Evolutionary conservation across 495 filamentous ascomycete genomes (phyloP).

Genomic region (Penicillium pulvis): DNA sequence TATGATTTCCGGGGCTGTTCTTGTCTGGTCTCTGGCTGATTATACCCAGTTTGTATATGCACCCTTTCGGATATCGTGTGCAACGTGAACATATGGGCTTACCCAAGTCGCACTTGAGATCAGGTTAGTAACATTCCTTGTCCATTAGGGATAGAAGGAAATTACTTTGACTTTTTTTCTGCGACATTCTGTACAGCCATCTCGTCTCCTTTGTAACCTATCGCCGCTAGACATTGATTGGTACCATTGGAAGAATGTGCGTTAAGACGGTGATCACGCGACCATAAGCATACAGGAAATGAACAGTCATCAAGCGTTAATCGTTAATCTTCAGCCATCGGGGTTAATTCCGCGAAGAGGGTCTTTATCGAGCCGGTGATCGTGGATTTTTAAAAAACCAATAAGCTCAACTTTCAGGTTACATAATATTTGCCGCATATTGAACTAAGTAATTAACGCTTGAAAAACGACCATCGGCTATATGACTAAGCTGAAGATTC

Average conservation of each 20-base stretch:
- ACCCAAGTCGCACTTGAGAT: constrained; percentile 30
- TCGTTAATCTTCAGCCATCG: not conserved
- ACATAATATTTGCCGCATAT: not conserved
- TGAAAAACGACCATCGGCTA: not conserved
- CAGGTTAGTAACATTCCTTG: not conserved
- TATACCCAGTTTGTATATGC: constrained; percentile 28
- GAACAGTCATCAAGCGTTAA: not conserved
- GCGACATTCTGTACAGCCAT: constrained; percentile 38
- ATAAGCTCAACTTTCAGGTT: not conserved
- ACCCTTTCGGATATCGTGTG: constrained; percentile 30
- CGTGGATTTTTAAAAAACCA: too few species aligned
- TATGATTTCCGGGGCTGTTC: not conserved
- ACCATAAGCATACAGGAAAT: not conserved
- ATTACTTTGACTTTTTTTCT: constrained; percentile 38
- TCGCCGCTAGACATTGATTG: not conserved
- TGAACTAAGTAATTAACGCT: not conserved
- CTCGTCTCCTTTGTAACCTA: constrained; percentile 22
- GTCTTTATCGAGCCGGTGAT: not conserved
- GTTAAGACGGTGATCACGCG: not conserved
- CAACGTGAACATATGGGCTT: constrained; percentile 34
- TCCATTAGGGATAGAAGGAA: not conserved
- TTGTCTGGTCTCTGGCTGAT: constrained; percentile 3
- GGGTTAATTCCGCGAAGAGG: not conserved
- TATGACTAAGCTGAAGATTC: not conserved
- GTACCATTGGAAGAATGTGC: not conserved